Evolutionary conservation across 1,284 basidiomycete genomes (phyloP).

Genomic region (Ceratobasidium sp.): DNA sequence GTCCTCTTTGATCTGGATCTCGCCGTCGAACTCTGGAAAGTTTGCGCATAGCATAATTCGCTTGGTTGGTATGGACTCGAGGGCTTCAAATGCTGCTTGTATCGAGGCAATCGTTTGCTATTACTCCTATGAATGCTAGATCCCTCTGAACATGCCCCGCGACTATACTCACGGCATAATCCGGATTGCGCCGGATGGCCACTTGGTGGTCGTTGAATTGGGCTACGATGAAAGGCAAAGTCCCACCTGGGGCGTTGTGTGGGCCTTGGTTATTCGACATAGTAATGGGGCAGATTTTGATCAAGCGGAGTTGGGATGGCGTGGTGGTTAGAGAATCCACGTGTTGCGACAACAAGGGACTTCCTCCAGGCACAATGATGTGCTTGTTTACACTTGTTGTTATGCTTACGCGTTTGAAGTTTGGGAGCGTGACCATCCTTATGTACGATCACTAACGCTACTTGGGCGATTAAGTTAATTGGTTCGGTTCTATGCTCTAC

Average conservation of each 20-base stretch:
- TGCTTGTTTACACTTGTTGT: too few relatives aligned
- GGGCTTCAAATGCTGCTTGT: not conserved
- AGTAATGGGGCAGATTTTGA: not conserved
- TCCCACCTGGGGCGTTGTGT: too few relatives aligned
- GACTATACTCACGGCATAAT: not conserved
- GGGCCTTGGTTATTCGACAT: too few relatives aligned
- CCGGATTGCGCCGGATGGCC: not conserved
- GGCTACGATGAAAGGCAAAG: not conserved
- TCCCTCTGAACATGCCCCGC: not conserved
- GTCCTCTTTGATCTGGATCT: not conserved
- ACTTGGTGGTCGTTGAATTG: not conserved
- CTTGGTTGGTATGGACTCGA: not conserved
- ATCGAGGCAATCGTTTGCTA: not conserved
- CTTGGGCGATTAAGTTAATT: slow-evolving; percentile 48
- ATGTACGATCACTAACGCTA: slow-evolving; percentile 52
- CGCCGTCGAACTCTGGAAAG: slow-evolving; percentile 1
- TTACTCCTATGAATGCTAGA: not conserved
- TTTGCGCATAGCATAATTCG: not conserved
- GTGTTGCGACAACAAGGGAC: too few relatives aligned
- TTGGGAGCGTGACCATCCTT: not conserved
- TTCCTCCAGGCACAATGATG: too few relatives aligned
- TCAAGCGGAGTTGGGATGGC: slow-evolving; percentile 5
- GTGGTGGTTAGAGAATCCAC: not conserved
- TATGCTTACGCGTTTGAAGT: too few relatives aligned
- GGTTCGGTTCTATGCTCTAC: too few relatives aligned